These are phyloP conservation scores for Phytophthora ramorum DNA, from an alignment of 352 stramenopile genomes.

Conservation along the genomic window DNA sequence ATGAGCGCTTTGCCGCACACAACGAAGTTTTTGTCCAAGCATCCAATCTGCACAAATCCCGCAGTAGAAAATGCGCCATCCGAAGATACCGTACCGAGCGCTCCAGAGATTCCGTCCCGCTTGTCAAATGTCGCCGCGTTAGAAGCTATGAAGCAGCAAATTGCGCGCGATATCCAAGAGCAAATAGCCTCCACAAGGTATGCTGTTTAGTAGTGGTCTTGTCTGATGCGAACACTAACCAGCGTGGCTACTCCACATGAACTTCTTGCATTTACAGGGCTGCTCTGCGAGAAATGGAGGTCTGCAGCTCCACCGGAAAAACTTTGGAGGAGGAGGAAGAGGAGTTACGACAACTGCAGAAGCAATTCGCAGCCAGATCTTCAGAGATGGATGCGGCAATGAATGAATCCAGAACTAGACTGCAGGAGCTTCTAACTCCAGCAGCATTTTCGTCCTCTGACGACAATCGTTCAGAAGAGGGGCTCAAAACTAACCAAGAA, in stretches of 20 bases:
- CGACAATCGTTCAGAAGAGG: background rate
- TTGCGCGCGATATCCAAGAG: slow-evolving; percentile 48
- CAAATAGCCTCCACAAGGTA: slow-evolving; percentile 65
- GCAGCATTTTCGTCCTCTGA: background rate
- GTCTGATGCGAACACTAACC: background rate
- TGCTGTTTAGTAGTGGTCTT: background rate
- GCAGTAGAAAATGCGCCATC: background rate
- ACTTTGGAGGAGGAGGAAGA: slow-evolving; percentile 39
- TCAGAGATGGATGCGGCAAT: slow-evolving; percentile 29
- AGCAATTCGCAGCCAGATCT: slow-evolving; percentile 18
- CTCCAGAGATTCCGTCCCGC: background rate
- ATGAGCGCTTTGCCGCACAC: slow-evolving; percentile 14
- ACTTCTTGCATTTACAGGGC: slow-evolving; percentile 18
- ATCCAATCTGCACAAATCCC: background rate
- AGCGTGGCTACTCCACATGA: background rate
- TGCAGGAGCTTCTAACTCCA: slow-evolving; percentile 25
- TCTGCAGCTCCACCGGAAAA: slow-evolving; percentile 28
- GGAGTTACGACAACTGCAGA: slow-evolving; percentile 29
- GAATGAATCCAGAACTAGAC: slow-evolving; percentile 31
- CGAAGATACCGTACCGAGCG: background rate
- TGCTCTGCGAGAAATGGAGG: slow-evolving; percentile 48
- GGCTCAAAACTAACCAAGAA: slow-evolving; percentile 14
- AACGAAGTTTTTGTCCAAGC: slow-evolving; percentile 26
- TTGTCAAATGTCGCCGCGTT: slow-evolving; percentile 46
- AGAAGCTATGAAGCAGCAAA: slow-evolving; percentile 42